Evolutionary conservation across 169 alveolate genomes (phyloP).

Genomic region (Cryptosporidium parvum): DNA sequence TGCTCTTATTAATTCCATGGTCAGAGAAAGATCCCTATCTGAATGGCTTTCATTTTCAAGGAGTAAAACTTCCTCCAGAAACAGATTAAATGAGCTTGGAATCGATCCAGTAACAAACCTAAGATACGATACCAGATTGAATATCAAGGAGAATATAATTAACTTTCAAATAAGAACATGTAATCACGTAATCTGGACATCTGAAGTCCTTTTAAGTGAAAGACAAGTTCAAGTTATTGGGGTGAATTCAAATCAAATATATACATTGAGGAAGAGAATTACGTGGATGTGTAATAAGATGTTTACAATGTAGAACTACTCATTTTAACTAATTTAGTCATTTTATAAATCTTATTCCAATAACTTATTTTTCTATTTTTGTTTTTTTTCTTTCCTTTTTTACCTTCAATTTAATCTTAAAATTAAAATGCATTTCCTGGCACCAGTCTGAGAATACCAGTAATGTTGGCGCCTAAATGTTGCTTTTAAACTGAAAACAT

Average conservation of each 20-base stretch:
- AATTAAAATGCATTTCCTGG: not conserved
- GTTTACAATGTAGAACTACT: conserved; percentile 6
- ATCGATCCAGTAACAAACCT: conserved; percentile 40
- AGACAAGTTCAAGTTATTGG: conserved; percentile 32
- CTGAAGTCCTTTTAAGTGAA: conserved; percentile 12
- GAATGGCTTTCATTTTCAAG: conserved; percentile 35
- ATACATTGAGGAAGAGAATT: not conserved
- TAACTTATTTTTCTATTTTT: not conserved
- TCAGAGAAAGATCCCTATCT: conserved; percentile 40
- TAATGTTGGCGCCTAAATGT: conserved; percentile 2
- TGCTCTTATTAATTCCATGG: conserved; percentile 61
- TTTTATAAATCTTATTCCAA: not conserved
- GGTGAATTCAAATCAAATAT: conserved; percentile 10
- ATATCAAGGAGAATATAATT: conserved; percentile 10
- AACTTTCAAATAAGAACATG: conserved; percentile 36
- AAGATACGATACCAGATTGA: conserved; percentile 19
- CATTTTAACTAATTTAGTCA: not conserved
- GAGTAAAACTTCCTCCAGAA: conserved; percentile 2
- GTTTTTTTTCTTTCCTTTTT: not conserved
- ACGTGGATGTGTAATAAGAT: conserved; percentile 57
- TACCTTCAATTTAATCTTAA: not conserved
- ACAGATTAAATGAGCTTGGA: not conserved
- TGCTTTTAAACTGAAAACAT: not conserved
- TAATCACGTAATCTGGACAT: conserved; percentile 63
- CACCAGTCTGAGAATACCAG: not conserved